Evolutionary conservation across 176 grass and related monocot species (phyloP).

Genomic region (Chrysopogon serrulatus): DNA sequence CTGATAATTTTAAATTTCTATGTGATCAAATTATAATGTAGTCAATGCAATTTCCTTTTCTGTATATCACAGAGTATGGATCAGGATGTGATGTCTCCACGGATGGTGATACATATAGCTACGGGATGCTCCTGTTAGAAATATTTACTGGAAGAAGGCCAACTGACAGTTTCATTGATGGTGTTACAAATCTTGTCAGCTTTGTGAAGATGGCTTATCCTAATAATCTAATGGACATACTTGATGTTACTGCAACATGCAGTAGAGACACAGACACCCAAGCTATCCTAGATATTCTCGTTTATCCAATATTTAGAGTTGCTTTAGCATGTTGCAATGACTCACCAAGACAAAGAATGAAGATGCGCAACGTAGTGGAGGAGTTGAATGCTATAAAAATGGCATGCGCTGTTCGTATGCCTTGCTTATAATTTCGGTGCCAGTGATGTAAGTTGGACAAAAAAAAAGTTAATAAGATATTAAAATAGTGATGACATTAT

Average conservation of each 20-base stretch:
- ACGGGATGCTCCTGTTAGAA: constrained; percentile 36
- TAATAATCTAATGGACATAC: constrained; percentile 9
- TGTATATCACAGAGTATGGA: constrained; percentile 33
- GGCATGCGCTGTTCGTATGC: neutral
- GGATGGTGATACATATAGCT: constrained; percentile 40
- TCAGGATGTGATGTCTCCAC: constrained; percentile 28
- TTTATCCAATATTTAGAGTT: constrained; percentile 4
- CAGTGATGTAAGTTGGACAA: too few relatives aligned
- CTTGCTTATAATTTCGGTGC: neutral
- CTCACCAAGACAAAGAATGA: neutral
- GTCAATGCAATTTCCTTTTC: neutral
- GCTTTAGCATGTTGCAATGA: constrained; percentile 5
- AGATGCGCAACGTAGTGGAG: neutral
- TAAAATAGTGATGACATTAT: too few relatives aligned
- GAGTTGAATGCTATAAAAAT: neutral
- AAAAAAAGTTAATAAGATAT: too few relatives aligned
- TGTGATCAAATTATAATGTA: neutral
- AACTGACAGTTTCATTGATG: constrained; percentile 1
- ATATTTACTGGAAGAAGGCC: constrained; percentile 49
- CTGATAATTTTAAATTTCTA: neutral
- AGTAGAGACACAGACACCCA: neutral
- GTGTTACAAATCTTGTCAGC: constrained; percentile 3
- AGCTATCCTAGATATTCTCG: neutral
- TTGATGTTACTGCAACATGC: constrained; percentile 24
- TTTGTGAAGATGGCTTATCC: constrained; percentile 33